phyloP scores from a whole-genome alignment of 116 monocot genomes.

The Iris pallida region DNA sequence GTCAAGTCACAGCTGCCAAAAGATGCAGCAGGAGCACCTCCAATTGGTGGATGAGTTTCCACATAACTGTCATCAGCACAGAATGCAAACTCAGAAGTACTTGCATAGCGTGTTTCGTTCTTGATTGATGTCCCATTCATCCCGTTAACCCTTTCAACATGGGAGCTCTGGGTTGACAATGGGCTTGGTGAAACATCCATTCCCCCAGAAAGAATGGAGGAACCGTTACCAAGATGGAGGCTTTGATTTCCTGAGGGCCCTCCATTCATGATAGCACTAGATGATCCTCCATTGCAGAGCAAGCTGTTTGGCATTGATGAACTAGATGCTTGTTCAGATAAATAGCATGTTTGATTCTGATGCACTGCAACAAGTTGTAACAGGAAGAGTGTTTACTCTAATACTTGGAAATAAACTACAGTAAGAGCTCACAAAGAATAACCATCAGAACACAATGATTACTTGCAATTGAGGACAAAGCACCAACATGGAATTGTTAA shows the following conservation, averaged over 20 bases:
- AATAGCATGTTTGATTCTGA: constrained; percentile 32
- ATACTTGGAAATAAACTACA: too few species aligned
- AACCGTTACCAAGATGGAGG: constrained; percentile 24
- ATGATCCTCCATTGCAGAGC: constrained; percentile 41
- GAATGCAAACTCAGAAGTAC: constrained; percentile 58
- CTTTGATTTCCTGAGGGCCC: constrained; percentile 28
- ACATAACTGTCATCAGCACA: constrained; percentile 36
- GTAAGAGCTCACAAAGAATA: too few species aligned
- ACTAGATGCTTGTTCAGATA: constrained; percentile 23
- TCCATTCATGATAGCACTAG: constrained; percentile 33
- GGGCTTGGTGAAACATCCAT: constrained; percentile 40
- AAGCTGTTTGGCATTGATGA: constrained; percentile 27
- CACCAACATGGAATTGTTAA: too few species aligned
- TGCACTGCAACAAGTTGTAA: constrained; percentile 37
- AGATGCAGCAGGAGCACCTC: constrained; percentile 54
- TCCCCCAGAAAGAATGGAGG: constrained; percentile 23
- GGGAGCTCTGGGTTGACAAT: constrained; percentile 31
- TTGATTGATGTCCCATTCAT: constrained; percentile 64
- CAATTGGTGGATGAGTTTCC: constrained; percentile 44
- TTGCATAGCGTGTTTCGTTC: constrained; percentile 46
- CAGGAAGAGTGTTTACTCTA: too few species aligned
- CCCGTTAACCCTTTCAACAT: constrained; percentile 37
- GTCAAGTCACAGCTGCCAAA: constrained; percentile 56
- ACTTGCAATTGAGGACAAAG: too few species aligned
- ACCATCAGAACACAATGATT: too few species aligned